A percentile compares a stretch with the other conserved stretches of the same genome.
Conservation (phyloP, 1,284 basidiomycete genomes). For the Flammula alnicola region DNA sequence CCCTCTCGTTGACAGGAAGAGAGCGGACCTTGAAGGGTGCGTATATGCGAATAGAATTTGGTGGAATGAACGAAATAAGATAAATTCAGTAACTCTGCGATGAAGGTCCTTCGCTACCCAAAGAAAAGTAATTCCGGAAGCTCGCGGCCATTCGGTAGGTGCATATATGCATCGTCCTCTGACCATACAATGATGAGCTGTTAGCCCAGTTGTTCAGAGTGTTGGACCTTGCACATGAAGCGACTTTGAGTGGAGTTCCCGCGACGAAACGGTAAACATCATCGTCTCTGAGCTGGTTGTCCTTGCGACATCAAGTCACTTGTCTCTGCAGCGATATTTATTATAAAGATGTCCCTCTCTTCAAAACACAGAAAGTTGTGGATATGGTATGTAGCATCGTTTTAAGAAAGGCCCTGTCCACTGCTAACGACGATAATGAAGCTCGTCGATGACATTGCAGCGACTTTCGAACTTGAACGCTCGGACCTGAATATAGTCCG, state of each 20-base stretch:
- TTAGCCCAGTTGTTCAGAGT: conserved; percentile 69
- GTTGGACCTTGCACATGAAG: conserved; percentile 67
- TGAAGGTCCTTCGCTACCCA: conserved; percentile 37
- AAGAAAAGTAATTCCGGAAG: conserved; percentile 49
- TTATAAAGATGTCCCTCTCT: conserved; percentile 82
- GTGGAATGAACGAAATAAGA: background rate
- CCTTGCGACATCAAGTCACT: background rate
- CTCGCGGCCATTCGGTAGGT: conserved; percentile 55
- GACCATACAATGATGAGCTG: conserved; percentile 2
- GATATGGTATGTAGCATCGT: conserved; percentile 58
- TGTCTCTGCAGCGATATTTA: conserved; percentile 74
- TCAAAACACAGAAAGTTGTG: conserved; percentile 74
- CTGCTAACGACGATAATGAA: conserved; percentile 35
- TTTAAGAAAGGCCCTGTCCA: background rate
- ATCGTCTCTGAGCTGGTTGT: background rate
- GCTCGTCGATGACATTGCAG: conserved; percentile 89
- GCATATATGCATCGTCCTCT: conserved; percentile 16
- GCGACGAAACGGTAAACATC: conserved; percentile 69
- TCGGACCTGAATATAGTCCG: conserved; percentile 81
- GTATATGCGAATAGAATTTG: background rate
- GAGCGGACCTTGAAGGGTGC: conserved; percentile 26
- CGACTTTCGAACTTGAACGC: conserved; percentile 75
- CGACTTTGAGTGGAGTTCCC: conserved; percentile 55
- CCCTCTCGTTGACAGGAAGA: conserved; percentile 36
- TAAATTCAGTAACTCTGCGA: conserved; percentile 23